Evolutionary conservation across 371 early-diverging fungal genomes (phyloP), one percentile per base, ranked within the genome.

Genomic region (Zancudomyces culisetae): DNA sequence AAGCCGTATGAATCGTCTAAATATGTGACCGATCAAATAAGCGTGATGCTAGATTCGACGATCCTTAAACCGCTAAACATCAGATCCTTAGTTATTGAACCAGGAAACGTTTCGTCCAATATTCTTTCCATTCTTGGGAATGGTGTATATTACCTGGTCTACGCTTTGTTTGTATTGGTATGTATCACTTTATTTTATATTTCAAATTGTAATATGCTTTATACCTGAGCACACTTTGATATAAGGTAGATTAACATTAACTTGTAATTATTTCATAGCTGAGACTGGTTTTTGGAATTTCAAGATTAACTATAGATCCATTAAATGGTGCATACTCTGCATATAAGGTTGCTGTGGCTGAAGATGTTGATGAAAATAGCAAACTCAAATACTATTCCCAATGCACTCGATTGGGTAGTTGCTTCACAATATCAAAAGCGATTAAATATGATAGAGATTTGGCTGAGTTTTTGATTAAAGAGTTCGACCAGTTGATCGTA

Each of bases 1-100:
- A 60, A 64, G 22, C 79, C 86, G 2, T 86, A 86, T 60, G 85
- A 86, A 60, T 80, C 82, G 13, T 83, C 84, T 1, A 86, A 86
- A 54, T 81, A 77, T 70, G 75, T 79, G 0, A 68, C 72, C 8
- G 84, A 86, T 62, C 58, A 81, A 29, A 60, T 80, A 23, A 70
- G 75, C 0, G 49, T 75, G 4, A 69, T 62, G 0, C 59, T 78
- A 46, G 76, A 79, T 55, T 35, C 1, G 12, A 47, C 39, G 26
- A 39, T 46, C 4, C 47, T 55, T 29, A 40, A 24, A 3, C 42
- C 51, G 40, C 42, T 43, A 3, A 51, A 62, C 19, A 62, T 72
- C 3, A 40, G 60, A 2, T 78, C 79, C 2, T 68, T 73, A 35
- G 70, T 74, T 13, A 78, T 78, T 0, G 76, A 80, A 18, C 85